phyloP scores from a whole-genome alignment of 176 grass and related monocot genomes.

The Triticum monococcum region DNA sequence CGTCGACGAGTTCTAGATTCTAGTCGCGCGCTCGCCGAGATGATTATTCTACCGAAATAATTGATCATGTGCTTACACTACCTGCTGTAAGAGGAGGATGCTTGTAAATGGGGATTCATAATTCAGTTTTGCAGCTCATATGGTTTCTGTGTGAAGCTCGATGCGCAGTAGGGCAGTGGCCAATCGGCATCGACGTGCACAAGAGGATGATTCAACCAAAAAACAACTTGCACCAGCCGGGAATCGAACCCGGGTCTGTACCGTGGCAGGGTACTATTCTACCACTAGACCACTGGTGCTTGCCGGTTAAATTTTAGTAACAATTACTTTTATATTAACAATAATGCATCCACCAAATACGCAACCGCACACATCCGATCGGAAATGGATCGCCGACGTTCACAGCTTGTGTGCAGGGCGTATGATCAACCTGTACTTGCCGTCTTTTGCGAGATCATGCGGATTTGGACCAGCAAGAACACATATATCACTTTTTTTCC shows the following conservation, averaged over 20 bases:
- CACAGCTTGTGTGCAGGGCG: too few relatives aligned
- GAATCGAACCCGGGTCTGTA: slow-evolving; percentile 73
- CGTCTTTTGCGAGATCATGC: too few relatives aligned
- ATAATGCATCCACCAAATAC: too few relatives aligned
- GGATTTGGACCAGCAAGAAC: too few relatives aligned
- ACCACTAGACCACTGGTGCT: slow-evolving; percentile 61
- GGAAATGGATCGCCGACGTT: too few relatives aligned
- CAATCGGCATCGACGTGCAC: too few relatives aligned
- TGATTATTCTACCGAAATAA: slow-evolving; percentile 10
- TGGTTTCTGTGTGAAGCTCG: not conserved
- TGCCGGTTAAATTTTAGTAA: too few relatives aligned
- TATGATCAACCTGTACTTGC: too few relatives aligned
- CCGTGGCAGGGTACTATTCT: slow-evolving; percentile 87
- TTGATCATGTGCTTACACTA: not conserved
- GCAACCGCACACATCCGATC: too few relatives aligned
- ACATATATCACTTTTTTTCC: too few relatives aligned
- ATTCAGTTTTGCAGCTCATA: not conserved
- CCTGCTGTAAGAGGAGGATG: not conserved
- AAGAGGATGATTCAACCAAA: not conserved
- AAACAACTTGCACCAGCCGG: slow-evolving; percentile 29
- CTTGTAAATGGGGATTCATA: not conserved
- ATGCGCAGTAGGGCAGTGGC: too few relatives aligned
- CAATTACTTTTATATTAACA: too few relatives aligned
- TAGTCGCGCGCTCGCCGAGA: not conserved
- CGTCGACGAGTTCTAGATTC: slow-evolving; percentile 65